Evolutionary conservation across 148 eudicot genomes (phyloP).

Genomic region (Vaccinium myrtillus): DNA sequence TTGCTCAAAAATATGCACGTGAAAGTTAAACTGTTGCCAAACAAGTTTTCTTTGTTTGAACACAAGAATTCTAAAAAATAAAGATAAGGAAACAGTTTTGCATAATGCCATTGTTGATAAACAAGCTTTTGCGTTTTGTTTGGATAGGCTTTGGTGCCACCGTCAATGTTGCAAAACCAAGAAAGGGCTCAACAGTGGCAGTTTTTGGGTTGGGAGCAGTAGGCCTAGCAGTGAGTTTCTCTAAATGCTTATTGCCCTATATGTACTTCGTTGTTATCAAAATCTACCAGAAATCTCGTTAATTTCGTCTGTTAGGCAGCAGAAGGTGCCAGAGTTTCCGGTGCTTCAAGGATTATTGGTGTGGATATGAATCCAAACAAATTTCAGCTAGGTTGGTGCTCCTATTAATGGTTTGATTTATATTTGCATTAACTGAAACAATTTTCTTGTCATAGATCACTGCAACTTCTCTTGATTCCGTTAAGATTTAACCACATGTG

Average conservation of each 20-base stretch:
- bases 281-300: too few relatives aligned
- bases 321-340: slow-evolving; percentile 48
- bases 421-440: background rate
- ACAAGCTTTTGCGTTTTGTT: background rate
- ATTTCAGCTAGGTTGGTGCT: slow-evolving; percentile 37
- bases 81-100: background rate
- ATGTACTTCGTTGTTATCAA: too few relatives aligned
- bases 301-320: slow-evolving; percentile 30
- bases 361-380: slow-evolving; percentile 40
- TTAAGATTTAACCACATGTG: too few relatives aligned
- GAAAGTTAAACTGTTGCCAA: too few relatives aligned
- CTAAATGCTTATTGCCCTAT: background rate
- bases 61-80: too few relatives aligned
- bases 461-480: too few relatives aligned
- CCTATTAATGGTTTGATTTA: background rate
- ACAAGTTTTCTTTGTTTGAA: too few relatives aligned
- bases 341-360: slow-evolving; percentile 50
- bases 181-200: slow-evolving; percentile 73
- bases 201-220: slow-evolving; percentile 83
- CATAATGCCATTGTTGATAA: background rate
- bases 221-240: slow-evolving; percentile 73
- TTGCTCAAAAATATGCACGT: too few relatives aligned
- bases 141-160: slow-evolving; percentile 75
- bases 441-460: background rate
- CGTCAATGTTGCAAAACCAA: slow-evolving; percentile 79